Percentiles rank a stretch among this genome's conserved stretches.
Evolutionary conservation across 2,329 filamentous ascomycete genomes (phyloP).

Genomic region (Didymella lethalis): DNA sequence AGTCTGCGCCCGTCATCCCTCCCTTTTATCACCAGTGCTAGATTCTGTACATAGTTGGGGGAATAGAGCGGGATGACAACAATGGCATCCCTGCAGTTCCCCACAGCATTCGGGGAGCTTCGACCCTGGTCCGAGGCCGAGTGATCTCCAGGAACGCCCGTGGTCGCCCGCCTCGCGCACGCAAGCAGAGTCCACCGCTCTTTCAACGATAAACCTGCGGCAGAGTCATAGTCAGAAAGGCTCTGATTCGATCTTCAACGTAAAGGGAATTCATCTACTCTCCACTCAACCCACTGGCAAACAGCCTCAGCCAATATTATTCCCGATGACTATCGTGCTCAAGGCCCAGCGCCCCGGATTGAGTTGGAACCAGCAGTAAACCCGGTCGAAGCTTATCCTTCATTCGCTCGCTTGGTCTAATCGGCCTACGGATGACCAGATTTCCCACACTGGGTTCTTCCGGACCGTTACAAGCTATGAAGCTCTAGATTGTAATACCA

Average conservation of each 20-base stretch:
- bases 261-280: background rate
- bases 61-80: constrained; percentile 5
- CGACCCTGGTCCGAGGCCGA: constrained; percentile 4
- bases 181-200: constrained; percentile 1
- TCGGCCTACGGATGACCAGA: constrained; percentile 8
- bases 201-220: constrained; percentile 4
- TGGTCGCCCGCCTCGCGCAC: background rate
- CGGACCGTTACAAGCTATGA: constrained; percentile 12
- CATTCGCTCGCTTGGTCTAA: constrained; percentile 19
- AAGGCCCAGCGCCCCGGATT: constrained; percentile 5
- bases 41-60: background rate
- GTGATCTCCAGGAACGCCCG: constrained; percentile 13
- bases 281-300: background rate
- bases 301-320: constrained; percentile 15
- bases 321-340: constrained; percentile 13
- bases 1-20: background rate
- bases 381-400: constrained; percentile 8
- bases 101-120: constrained; percentile 10
- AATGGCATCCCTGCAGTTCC: background rate
- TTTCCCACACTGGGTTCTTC: constrained; percentile 12
- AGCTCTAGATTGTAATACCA: constrained; percentile 16
- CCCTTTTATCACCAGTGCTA: background rate
- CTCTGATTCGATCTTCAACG: background rate
- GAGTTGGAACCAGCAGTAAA: constrained; percentile 13
- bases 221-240: background rate